A percentile compares a stretch with the other conserved stretches of the same genome.
These are phyloP conservation scores for Hortiboletus flavorubellus DNA, from an alignment of 768 basidiomycete genomes.

Conservation along the genomic window DNA sequence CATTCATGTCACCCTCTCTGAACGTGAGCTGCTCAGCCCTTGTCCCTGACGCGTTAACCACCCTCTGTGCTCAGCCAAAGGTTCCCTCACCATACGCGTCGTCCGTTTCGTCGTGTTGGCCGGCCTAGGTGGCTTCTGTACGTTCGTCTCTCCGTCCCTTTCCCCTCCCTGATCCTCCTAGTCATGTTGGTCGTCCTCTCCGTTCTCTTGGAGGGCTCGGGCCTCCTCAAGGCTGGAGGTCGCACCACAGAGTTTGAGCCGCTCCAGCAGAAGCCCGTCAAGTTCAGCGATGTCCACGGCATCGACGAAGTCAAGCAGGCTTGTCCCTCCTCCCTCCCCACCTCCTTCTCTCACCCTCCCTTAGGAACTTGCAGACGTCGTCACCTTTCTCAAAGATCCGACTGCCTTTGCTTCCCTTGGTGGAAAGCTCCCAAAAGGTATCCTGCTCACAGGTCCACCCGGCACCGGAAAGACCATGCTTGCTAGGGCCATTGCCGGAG, in stretches of 20 bases:
- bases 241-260: constrained; percentile 83
- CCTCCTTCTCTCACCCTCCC: constrained; percentile 1
- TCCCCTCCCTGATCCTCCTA: constrained; percentile 25
- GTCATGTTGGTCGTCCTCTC: constrained; percentile 84
- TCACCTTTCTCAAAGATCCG: constrained; percentile 94
- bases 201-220: constrained; percentile 89
- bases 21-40: constrained; percentile 51
- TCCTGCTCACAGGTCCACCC: constrained; percentile 85
- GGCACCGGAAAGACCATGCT: constrained; percentile 85
- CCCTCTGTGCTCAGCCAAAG: constrained; percentile 48
- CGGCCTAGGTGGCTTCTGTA: constrained; percentile 62
- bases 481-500: constrained; percentile 95
- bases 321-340: constrained; percentile 17
- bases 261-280: constrained; percentile 74
- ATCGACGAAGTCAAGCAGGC: constrained; percentile 96
- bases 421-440: constrained; percentile 92
- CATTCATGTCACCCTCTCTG: constrained; percentile 77
- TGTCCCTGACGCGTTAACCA: not conserved
- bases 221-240: constrained; percentile 85
- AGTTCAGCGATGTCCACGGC: constrained; percentile 94
- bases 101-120: constrained; percentile 59
- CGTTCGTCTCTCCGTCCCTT: constrained; percentile 26
- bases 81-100: constrained; percentile 60
- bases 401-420: constrained; percentile 86
- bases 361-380: constrained; percentile 90